A percentile compares a stretch with the other conserved stretches of the same genome.
Evolutionary conservation across 306 rosid species (phyloP).

Genomic region (Vigna reflexopilosa): DNA sequence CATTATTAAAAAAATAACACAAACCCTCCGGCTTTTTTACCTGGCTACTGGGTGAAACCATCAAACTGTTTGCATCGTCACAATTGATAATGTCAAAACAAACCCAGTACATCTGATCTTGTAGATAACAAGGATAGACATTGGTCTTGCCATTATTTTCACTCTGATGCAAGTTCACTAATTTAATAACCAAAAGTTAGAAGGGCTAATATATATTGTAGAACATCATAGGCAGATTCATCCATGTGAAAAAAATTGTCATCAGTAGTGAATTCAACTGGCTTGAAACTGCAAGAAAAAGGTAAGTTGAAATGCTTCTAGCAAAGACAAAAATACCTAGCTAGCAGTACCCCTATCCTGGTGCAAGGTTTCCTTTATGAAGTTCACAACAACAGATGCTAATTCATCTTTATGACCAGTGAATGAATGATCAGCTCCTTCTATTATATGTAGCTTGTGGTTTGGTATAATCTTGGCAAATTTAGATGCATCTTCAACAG

Average conservation of each 20-base stretch:
- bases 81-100: not conserved
- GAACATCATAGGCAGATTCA: constrained; percentile 2
- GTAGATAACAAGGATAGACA: not conserved
- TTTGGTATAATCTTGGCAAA: constrained; percentile 77
- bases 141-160: constrained; percentile 13
- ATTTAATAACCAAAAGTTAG: constrained; percentile 10
- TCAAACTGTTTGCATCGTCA: no score
- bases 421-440: constrained; percentile 76
- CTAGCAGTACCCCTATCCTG: constrained; percentile 45
- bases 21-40: no score
- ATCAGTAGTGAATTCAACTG: constrained; percentile 25
- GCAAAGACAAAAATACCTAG: constrained; percentile 39
- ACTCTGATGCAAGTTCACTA: constrained; percentile 24
- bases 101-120: not conserved
- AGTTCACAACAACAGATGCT: constrained; percentile 59
- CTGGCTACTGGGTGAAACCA: no score
- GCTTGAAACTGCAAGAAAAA: constrained; percentile 37
- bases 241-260: not conserved
- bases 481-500: constrained; percentile 62
- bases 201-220: constrained; percentile 5
- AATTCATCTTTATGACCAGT: constrained; percentile 64
- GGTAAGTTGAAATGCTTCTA: constrained; percentile 16
- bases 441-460: constrained; percentile 68
- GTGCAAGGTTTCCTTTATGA: constrained; percentile 59
- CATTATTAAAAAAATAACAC: no score